Evolutionary conservation across 352 stramenopile species (phyloP).

Genomic region (Phytophthora sp.): DNA sequence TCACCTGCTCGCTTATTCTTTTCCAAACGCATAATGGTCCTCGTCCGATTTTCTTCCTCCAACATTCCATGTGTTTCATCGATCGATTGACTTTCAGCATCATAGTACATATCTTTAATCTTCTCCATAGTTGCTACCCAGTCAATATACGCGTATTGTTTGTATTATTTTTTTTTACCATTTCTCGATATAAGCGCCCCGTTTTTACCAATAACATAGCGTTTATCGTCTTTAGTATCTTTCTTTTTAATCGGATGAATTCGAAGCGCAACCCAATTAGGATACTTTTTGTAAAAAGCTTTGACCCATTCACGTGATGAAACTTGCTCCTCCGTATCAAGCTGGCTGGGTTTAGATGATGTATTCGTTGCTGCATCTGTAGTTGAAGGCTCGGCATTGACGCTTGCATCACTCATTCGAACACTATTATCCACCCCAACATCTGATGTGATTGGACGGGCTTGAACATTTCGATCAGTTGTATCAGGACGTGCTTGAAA

Average conservation of each 20-base stretch:
- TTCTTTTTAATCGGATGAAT: slow-evolving; percentile 2
- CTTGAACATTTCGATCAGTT: too few relatives aligned
- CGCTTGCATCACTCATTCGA: too few relatives aligned
- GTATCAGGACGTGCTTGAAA: too few relatives aligned
- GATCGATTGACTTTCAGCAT: slow-evolving; percentile 20
- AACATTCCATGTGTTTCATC: slow-evolving; percentile 16
- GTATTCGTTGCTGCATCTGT: too few relatives aligned
- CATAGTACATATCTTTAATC: slow-evolving; percentile 8
- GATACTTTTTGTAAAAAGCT: slow-evolving; percentile 12
- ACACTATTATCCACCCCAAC: too few relatives aligned
- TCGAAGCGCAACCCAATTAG: slow-evolving; percentile 4
- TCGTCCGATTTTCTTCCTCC: slow-evolving; percentile 7
- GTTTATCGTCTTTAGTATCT: slow-evolving; percentile 5
- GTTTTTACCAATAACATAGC: slow-evolving; percentile 11
- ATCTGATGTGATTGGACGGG: too few relatives aligned
- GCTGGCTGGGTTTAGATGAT: too few relatives aligned
- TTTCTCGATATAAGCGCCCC: neutral
- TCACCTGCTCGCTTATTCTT: neutral
- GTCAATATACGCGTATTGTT: slow-evolving; percentile 9
- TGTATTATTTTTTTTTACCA: neutral
- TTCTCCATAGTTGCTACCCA: slow-evolving; percentile 15
- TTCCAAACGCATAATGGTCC: neutral
- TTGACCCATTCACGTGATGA: slow-evolving; percentile 9
- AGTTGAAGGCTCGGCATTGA: too few relatives aligned
- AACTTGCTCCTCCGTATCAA: slow-evolving; percentile 19